Evolutionary conservation across 306 rosid species (phyloP).

Genomic region (Vigna nakashimae): DNA sequence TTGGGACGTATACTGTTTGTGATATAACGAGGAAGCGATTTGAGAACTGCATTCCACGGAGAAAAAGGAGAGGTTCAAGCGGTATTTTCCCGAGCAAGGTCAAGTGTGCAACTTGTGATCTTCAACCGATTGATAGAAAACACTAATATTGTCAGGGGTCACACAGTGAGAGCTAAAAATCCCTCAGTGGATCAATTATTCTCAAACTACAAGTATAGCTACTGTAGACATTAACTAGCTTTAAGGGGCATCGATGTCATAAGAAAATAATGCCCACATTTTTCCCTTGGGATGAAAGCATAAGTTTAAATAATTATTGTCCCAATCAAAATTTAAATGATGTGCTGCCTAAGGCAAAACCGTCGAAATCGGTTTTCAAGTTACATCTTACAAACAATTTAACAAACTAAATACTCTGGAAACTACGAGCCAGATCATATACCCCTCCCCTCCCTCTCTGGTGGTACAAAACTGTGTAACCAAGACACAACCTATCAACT

Average conservation of each 20-base stretch:
- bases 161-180: too few relatives aligned
- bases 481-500: slow-evolving; percentile 55
- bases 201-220: not conserved
- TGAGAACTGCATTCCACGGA: too few relatives aligned
- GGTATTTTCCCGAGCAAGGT: too few relatives aligned
- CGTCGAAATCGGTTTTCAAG: slow-evolving; percentile 30
- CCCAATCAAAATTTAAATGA: slow-evolving; percentile 54
- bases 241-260: not conserved
- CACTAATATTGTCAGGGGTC: too few relatives aligned
- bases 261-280: not conserved
- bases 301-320: slow-evolving; percentile 43
- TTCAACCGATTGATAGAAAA: too few relatives aligned
- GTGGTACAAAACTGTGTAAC: slow-evolving; percentile 68
- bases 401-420: slow-evolving; percentile 30
- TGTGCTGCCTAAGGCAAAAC: slow-evolving; percentile 53
- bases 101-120: too few relatives aligned
- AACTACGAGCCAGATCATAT: slow-evolving; percentile 39
- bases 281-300: not conserved
- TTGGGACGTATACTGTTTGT: too few relatives aligned
- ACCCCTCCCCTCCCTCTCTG: slow-evolving; percentile 41
- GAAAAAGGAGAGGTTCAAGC: too few relatives aligned
- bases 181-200: not conserved
- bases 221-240: not conserved
- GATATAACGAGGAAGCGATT: too few relatives aligned
- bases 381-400: slow-evolving; percentile 51